Evolutionary conservation across 148 eudicot species (phyloP).

Genomic region (Chenopodium formosanum): DNA sequence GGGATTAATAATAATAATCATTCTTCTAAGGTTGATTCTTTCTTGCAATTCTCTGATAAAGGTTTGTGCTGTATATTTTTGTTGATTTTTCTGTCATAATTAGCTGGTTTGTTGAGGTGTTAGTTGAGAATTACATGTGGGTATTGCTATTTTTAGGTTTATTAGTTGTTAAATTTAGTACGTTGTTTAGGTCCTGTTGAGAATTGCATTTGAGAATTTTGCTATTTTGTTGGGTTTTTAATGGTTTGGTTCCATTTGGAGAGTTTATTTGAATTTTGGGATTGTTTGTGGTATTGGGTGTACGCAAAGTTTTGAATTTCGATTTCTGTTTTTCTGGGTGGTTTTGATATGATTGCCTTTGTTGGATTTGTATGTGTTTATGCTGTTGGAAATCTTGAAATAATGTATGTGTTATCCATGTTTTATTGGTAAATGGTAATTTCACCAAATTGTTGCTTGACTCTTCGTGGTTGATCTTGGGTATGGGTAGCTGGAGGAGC

Average conservation of each 20-base stretch:
- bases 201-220: neutral
- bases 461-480: neutral
- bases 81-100: neutral
- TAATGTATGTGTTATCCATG: slow-evolving; percentile 2
- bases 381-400: neutral
- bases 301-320: neutral
- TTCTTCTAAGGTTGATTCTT: slow-evolving; percentile 51
- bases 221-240: neutral
- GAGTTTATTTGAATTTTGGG: neutral
- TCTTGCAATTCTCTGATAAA: slow-evolving; percentile 71
- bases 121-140: neutral
- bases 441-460: neutral
- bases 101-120: neutral
- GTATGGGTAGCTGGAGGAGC: neutral
- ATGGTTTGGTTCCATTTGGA: neutral
- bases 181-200: neutral
- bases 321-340: neutral
- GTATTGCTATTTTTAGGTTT: neutral
- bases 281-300: neutral
- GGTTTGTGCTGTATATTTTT: slow-evolving; percentile 30
- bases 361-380: neutral
- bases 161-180: neutral
- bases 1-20: neutral
- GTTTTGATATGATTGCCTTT: neutral
- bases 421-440: neutral